phyloP scores from a whole-genome alignment of 257 asterid genomes.

The Nicotiana noctiflora region DNA sequence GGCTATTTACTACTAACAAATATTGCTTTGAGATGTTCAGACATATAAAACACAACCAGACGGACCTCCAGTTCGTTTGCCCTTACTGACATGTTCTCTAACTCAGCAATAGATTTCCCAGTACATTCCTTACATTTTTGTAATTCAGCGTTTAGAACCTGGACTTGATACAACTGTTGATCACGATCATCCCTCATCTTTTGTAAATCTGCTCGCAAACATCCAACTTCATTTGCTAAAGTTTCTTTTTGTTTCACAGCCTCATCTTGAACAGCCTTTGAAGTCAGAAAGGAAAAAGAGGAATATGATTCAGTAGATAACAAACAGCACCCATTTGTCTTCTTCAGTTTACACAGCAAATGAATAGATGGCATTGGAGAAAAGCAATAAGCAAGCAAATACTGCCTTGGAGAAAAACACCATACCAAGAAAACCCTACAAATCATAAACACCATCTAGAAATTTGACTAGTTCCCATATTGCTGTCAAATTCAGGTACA shows the following conservation, averaged over 20 bases:
- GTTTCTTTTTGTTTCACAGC: conserved; percentile 65
- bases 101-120: conserved; percentile 47
- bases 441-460: not conserved
- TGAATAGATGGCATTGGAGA: no score
- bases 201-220: conserved; percentile 65
- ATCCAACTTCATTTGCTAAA: conserved; percentile 55
- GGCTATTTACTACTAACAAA: not conserved
- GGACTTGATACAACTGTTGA: conserved; percentile 46
- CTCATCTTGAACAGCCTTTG: conserved; percentile 68
- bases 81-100: conserved; percentile 45
- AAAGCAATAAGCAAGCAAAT: not conserved
- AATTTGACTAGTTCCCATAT: not conserved
- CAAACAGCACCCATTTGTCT: not conserved
- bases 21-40: not conserved
- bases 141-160: conserved; percentile 49
- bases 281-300: not conserved
- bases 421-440: not conserved
- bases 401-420: not conserved
- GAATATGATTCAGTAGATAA: not conserved
- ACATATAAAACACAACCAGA: not conserved
- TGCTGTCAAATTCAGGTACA: not conserved
- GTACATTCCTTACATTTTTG: conserved; percentile 51
- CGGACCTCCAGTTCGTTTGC: conserved; percentile 65
- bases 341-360: not conserved
- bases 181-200: conserved; percentile 86